A percentile compares a stretch with the other conserved stretches of the same genome.
Evolutionary conservation across 352 stramenopile genomes (phyloP).

Genomic region (Phytophthora sp.): DNA sequence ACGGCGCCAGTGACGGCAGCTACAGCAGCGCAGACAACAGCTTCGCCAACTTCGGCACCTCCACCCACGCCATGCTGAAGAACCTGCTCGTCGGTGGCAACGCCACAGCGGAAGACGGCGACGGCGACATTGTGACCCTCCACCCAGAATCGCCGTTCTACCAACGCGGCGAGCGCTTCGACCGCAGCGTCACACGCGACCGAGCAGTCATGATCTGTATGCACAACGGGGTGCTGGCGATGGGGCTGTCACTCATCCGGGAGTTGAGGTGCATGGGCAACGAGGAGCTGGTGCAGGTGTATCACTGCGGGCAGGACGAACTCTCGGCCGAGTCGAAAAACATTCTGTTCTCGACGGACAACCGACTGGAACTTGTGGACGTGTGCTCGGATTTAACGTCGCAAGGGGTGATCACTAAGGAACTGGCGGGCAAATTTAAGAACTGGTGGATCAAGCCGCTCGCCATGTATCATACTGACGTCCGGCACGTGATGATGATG

Average conservation of each 20-base stretch:
- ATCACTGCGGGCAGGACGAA: slow-evolving; percentile 37
- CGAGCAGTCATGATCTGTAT: slow-evolving; percentile 41
- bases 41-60: slow-evolving; percentile 13
- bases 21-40: not conserved
- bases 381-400: slow-evolving; percentile 38
- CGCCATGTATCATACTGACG: slow-evolving; percentile 26
- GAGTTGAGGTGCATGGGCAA: slow-evolving; percentile 31
- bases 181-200: slow-evolving; percentile 20
- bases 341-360: slow-evolving; percentile 24
- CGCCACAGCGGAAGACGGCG: slow-evolving; percentile 13
- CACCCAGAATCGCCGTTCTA: slow-evolving; percentile 24
- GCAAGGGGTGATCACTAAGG: slow-evolving; percentile 6
- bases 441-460: slow-evolving; percentile 50
- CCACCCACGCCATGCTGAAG: slow-evolving; percentile 6
- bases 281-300: slow-evolving; percentile 25
- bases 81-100: slow-evolving; percentile 3
- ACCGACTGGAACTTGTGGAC: slow-evolving; percentile 44
- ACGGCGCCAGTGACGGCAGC: not conserved
- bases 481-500: slow-evolving; percentile 26
- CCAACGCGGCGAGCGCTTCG: slow-evolving; percentile 26
- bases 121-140: slow-evolving; percentile 15
- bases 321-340: slow-evolving; percentile 21
- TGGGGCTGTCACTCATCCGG: slow-evolving; percentile 24
- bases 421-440: slow-evolving; percentile 24
- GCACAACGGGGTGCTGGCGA: slow-evolving; percentile 30